These are phyloP conservation scores for Helotiales sp. DNA, from an alignment of 2,329 filamentous ascomycete species.

Conservation along the genomic window DNA sequence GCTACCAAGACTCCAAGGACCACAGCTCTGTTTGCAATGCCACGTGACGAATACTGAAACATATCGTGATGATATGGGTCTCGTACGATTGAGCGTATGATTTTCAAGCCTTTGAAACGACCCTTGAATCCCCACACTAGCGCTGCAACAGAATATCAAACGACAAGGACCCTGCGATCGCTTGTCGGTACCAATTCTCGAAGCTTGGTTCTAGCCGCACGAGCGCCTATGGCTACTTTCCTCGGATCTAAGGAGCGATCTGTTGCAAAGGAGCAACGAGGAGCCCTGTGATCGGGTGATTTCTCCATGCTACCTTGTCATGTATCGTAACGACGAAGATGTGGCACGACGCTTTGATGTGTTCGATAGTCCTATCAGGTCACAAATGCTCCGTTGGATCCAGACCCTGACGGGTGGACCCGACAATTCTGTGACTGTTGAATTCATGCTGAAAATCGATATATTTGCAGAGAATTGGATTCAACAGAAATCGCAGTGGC, in stretches of 20 bases:
- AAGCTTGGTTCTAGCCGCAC: not conserved
- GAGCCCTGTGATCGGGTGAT: slow-evolving; percentile 11
- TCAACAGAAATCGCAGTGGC: not conserved
- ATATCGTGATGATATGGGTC: not conserved
- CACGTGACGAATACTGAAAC: slow-evolving; percentile 5
- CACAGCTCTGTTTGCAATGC: not conserved
- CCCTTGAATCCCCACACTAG: not conserved
- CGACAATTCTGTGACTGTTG: not conserved
- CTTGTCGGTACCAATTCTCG: not conserved
- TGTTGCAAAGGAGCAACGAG: slow-evolving; percentile 6
- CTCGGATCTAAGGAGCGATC: not conserved
- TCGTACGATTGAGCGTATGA: not conserved
- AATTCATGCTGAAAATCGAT: not conserved
- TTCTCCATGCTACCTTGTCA: not conserved
- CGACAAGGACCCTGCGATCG: not conserved
- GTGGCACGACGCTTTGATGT: not conserved
- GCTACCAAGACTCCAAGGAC: not conserved
- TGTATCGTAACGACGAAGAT: not conserved
- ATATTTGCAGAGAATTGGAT: not conserved
- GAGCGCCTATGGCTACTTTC: not conserved
- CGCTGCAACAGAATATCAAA: slow-evolving; percentile 2
- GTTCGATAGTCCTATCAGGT: not conserved
- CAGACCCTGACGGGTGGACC: not conserved
- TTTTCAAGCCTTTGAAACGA: slow-evolving; percentile 3
- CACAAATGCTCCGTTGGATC: not conserved